A percentile compares a stretch with the other conserved stretches of the same genome.
These are phyloP conservation scores for Yamadazyma laniorum DNA, from an alignment of 805 yeast species.

Conservation along the genomic window DNA sequence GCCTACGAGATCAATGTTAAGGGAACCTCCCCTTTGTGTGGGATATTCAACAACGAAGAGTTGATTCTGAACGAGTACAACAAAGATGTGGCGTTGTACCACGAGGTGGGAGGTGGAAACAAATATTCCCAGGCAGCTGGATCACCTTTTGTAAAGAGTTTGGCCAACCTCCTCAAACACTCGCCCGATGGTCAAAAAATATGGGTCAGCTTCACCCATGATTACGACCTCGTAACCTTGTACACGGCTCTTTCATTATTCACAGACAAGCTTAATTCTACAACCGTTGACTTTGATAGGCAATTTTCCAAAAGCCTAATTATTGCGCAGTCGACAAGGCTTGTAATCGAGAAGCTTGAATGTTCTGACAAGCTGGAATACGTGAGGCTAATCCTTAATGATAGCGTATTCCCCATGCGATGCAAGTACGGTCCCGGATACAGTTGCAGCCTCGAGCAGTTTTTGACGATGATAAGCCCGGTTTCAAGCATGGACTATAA, in stretches of 20 bases:
- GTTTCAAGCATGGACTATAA: slow-evolving; percentile 23
- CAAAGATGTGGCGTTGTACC: slow-evolving; percentile 59
- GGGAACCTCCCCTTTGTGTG: slow-evolving; percentile 66
- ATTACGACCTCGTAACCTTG: slow-evolving; percentile 59
- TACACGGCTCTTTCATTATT: slow-evolving; percentile 62
- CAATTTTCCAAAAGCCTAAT: slow-evolving; percentile 23
- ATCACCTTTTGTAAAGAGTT: slow-evolving; percentile 47
- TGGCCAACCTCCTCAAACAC: slow-evolving; percentile 46
- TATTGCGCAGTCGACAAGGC: slow-evolving; percentile 41
- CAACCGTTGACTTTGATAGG: slow-evolving; percentile 22
- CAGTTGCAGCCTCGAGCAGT: slow-evolving; percentile 37
- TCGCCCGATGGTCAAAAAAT: slow-evolving; percentile 46
- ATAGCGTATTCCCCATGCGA: slow-evolving; percentile 38
- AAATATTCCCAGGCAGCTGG: slow-evolving; percentile 58
- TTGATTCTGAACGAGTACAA: slow-evolving; percentile 61
- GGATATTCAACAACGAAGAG: slow-evolving; percentile 66
- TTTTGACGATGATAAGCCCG: slow-evolving; percentile 14
- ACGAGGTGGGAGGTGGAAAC: slow-evolving; percentile 62
- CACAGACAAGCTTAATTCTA: slow-evolving; percentile 31
- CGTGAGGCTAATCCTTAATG: slow-evolving; percentile 39
- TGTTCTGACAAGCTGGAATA: slow-evolving; percentile 26
- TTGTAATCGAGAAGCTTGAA: slow-evolving; percentile 33
- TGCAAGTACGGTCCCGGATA: slow-evolving; percentile 43
- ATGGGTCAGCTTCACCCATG: slow-evolving; percentile 74
- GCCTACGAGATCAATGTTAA: slow-evolving; percentile 73